A percentile compares a stretch with the other conserved stretches of the same genome.
Conservation (phyloP, 345 rosid species). For the Citropsis articulata region DNA sequence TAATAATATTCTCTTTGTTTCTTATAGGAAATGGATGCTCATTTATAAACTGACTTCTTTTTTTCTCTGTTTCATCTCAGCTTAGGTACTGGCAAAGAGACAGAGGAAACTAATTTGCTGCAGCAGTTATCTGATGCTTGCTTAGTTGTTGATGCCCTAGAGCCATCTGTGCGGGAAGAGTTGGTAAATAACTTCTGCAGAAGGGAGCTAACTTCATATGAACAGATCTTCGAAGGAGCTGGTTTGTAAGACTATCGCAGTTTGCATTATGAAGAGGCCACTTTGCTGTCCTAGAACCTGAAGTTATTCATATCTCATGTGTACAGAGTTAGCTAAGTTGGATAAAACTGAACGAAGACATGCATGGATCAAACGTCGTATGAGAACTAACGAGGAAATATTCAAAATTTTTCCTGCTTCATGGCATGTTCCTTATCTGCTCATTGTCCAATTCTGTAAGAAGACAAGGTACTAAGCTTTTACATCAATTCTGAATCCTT, state of each 20-base stretch:
- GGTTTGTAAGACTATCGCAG: conserved; percentile 44
- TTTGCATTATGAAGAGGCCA: conserved; percentile 7
- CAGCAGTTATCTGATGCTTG: conserved; percentile 95
- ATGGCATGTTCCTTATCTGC: conserved; percentile 96
- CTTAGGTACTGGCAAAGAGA: conserved; percentile 97
- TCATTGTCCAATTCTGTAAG: conserved; percentile 94
- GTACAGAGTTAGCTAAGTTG: conserved; percentile 85
- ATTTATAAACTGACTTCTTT: conserved; percentile 1
- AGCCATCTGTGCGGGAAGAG: conserved; percentile 98
- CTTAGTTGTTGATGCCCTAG: conserved; percentile 95
- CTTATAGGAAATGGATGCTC: background rate
- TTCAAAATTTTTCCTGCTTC: conserved; percentile 95
- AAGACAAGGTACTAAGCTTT: conserved; percentile 61
- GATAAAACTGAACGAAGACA: conserved; percentile 94
- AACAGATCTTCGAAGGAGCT: conserved; percentile 99
- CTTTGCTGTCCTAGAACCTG: background rate
- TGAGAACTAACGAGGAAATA: conserved; percentile 91
- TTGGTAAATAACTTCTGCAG: conserved; percentile 97
- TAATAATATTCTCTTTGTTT: background rate
- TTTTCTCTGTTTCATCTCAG: conserved; percentile 47
- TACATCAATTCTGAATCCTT: background rate
- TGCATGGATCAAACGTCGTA: conserved; percentile 98
- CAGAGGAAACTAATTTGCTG: conserved; percentile 80
- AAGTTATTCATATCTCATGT: conserved; percentile 5
- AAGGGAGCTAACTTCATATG: conserved; percentile 95